Conservation (phyloP, 2,329 filamentous ascomycete genomes). For the Fusarium sp. region DNA sequence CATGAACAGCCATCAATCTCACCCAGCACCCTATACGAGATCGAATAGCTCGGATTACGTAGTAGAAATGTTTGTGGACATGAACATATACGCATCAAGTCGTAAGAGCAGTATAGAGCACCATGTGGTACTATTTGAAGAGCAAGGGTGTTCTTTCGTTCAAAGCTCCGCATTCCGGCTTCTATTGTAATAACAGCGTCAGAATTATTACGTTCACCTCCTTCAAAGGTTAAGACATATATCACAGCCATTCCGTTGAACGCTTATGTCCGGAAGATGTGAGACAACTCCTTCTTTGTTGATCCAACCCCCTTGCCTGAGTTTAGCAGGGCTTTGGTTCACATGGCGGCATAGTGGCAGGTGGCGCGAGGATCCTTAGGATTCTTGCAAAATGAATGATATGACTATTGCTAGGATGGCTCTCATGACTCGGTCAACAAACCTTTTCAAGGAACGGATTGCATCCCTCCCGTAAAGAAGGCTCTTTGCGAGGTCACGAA, state of each 20-base stretch:
- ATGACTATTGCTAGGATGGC: too few relatives aligned
- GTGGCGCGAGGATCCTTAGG: neutral
- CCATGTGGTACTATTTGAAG: neutral
- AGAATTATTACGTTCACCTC: neutral
- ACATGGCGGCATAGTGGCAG: neutral
- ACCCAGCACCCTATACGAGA: neutral
- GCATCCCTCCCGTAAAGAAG: too few relatives aligned
- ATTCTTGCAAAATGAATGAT: too few relatives aligned
- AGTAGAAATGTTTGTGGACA: neutral
- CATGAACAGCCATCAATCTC: neutral
- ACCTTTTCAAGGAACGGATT: too few relatives aligned
- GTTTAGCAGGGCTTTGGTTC: neutral
- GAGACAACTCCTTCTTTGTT: neutral
- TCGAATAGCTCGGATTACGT: neutral
- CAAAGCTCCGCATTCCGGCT: slow-evolving; percentile 1
- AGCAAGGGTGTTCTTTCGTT: neutral
- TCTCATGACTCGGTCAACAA: too few relatives aligned
- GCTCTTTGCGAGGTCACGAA: too few relatives aligned
- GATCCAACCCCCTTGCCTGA: neutral
- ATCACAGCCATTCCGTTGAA: neutral
- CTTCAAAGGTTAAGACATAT: neutral
- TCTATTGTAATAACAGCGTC: neutral
- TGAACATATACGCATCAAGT: neutral
- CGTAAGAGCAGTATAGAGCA: neutral
- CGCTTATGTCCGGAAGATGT: neutral